These are phyloP conservation scores for Carex littledalei DNA, from an alignment of 176 grass and related monocot genomes.

Conservation along the genomic window DNA sequence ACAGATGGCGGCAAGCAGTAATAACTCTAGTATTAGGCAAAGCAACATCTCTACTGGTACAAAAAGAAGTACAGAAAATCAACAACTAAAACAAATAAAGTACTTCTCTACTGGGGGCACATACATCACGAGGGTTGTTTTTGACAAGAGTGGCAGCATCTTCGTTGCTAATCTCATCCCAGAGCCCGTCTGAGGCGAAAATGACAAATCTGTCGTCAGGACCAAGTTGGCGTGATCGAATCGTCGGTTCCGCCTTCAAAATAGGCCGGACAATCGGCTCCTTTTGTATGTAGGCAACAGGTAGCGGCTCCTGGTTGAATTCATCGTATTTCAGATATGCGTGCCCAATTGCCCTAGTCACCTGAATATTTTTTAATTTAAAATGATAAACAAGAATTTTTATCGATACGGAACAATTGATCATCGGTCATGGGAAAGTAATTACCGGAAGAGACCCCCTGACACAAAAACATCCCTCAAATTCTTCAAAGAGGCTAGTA, in stretches of 20 bases:
- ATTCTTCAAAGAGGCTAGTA: no score
- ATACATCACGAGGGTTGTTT: constrained; percentile 24
- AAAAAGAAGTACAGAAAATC: no score
- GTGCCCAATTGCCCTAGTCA: constrained; percentile 53
- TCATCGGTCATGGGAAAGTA: neutral
- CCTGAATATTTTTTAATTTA: constrained; percentile 7
- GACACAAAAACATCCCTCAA: no score
- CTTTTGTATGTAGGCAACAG: constrained; percentile 25
- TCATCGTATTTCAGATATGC: constrained; percentile 47
- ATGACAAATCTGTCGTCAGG: constrained; percentile 49
- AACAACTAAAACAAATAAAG: no score
- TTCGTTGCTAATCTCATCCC: constrained; percentile 43
- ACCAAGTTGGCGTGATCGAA: constrained; percentile 24
- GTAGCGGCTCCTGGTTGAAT: constrained; percentile 37
- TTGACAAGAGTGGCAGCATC: constrained; percentile 40
- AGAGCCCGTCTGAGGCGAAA: constrained; percentile 56
- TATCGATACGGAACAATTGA: neutral
- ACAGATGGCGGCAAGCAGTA: no score
- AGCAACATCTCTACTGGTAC: no score
- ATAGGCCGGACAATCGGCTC: constrained; percentile 39
- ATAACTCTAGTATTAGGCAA: no score
- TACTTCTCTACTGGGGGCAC: neutral
- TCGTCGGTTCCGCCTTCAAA: constrained; percentile 39
- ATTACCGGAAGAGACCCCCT: constrained; percentile 35
- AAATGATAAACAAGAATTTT: neutral